Conservation (phyloP, 1,139 yeast species). For the Wickerhamomyces sp. region DNA sequence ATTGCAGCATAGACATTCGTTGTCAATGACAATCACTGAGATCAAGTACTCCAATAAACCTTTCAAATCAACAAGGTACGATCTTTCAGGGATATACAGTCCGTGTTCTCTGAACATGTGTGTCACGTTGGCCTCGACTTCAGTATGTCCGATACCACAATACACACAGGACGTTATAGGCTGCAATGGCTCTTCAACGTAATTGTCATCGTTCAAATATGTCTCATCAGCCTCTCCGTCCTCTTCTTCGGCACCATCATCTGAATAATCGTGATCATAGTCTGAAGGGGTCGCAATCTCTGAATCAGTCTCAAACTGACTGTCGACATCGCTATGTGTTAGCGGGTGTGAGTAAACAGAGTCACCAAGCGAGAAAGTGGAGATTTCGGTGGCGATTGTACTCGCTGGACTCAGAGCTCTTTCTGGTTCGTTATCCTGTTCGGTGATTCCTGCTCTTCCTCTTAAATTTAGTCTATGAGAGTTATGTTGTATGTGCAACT, state of each 20-base stretch:
- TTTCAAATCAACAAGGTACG: slow-evolving; percentile 58
- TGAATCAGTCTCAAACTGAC: slow-evolving; percentile 41
- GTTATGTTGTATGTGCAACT: slow-evolving; percentile 40
- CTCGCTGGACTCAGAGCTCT: slow-evolving; percentile 47
- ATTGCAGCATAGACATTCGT: slow-evolving; percentile 75
- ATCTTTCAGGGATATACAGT: slow-evolving; percentile 77
- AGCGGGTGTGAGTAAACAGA: slow-evolving; percentile 35
- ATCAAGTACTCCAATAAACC: slow-evolving; percentile 75
- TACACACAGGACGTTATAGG: slow-evolving; percentile 36
- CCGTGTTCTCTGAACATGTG: slow-evolving; percentile 83
- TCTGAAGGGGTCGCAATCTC: slow-evolving; percentile 40
- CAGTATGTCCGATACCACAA: slow-evolving; percentile 35
- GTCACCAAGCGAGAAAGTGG: slow-evolving; percentile 65
- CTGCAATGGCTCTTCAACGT: slow-evolving; percentile 25
- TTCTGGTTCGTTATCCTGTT: neutral
- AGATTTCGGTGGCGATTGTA: slow-evolving; percentile 51
- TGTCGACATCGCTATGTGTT: slow-evolving; percentile 34
- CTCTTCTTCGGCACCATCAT: slow-evolving; percentile 22
- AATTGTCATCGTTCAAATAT: slow-evolving; percentile 26
- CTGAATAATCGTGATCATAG: slow-evolving; percentile 29
- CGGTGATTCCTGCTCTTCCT: slow-evolving; percentile 7
- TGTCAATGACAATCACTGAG: slow-evolving; percentile 81
- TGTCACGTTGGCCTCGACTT: slow-evolving; percentile 57
- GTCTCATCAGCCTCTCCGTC: slow-evolving; percentile 27
- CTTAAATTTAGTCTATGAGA: slow-evolving; percentile 27